phyloP scores from a whole-genome alignment of 2,329 filamentous ascomycete genomes.

The Purpureocillium takamizusanense region DNA sequence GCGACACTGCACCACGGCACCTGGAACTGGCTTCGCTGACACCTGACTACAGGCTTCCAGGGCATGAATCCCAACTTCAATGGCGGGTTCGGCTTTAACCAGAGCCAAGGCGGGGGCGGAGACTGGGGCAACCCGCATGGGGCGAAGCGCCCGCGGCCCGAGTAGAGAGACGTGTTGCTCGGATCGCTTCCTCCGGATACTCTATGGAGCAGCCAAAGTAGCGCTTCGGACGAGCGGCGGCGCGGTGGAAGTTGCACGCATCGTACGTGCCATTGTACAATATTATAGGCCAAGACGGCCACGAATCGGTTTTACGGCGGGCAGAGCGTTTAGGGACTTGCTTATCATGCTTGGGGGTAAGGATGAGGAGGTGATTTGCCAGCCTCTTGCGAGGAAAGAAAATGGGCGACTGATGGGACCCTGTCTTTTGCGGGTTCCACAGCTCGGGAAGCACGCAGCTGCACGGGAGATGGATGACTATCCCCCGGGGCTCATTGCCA shows the following conservation, averaged over 20 bases:
- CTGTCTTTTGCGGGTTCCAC: too few relatives aligned
- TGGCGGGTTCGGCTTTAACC: conserved; percentile 58
- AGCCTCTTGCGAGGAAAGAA: too few relatives aligned
- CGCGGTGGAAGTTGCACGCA: too few relatives aligned
- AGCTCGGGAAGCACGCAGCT: too few relatives aligned
- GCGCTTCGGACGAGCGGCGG: too few relatives aligned
- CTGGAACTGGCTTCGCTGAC: conserved; percentile 10
- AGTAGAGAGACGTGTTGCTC: conserved; percentile 27
- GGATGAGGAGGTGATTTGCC: too few relatives aligned
- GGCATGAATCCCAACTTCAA: conserved; percentile 58
- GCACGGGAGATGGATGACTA: too few relatives aligned
- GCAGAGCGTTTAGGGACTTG: conserved; percentile 3
- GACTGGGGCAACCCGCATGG: conserved; percentile 76
- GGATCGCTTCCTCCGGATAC: too few relatives aligned
- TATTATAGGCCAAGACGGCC: conserved; percentile 3
- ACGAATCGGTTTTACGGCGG: conserved; percentile 5
- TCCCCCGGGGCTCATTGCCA: neutral
- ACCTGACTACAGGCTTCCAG: conserved; percentile 45
- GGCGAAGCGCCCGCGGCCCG: conserved; percentile 68
- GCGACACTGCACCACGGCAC: conserved; percentile 1
- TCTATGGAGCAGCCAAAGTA: too few relatives aligned
- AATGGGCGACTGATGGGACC: too few relatives aligned
- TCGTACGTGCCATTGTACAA: neutral
- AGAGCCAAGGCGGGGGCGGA: conserved; percentile 34
- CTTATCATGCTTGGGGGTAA: neutral